Evolutionary conservation across 2,329 filamentous ascomycete genomes (phyloP).

Genomic region (Ceratocystiopsis minuta): DNA sequence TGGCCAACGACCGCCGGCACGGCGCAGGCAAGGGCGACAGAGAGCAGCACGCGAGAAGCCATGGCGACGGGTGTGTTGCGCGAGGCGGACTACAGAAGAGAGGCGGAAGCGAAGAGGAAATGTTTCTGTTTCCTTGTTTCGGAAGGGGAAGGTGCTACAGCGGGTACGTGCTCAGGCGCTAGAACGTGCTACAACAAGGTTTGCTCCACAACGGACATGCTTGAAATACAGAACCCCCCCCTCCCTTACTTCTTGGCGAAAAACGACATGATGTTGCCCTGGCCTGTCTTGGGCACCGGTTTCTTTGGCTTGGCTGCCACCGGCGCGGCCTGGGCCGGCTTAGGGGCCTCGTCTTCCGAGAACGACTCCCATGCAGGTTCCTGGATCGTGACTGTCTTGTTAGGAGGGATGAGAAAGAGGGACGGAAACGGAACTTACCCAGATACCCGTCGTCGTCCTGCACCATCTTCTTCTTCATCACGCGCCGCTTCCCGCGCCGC

Average conservation of each 20-base stretch:
- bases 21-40: background rate
- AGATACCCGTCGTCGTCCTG: constrained; percentile 84
- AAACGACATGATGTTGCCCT: constrained; percentile 83
- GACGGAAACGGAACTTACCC: constrained; percentile 40
- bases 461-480: constrained; percentile 75
- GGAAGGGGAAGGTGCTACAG: no score
- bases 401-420: background rate
- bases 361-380: constrained; percentile 81
- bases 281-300: constrained; percentile 35
- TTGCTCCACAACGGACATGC: no score
- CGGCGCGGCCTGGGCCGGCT: constrained; percentile 23
- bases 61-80: constrained; percentile 3
- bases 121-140: no score
- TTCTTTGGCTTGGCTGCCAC: constrained; percentile 34
- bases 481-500: constrained; percentile 55
- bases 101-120: no score
- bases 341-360: constrained; percentile 66
- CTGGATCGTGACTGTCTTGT: constrained; percentile 56
- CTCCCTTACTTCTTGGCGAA: constrained; percentile 56
- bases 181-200: no score
- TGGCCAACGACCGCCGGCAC: background rate
- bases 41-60: constrained; percentile 5
- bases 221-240: background rate
- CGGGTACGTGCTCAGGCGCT: no score
- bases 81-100: no score